A percentile compares a stretch with the other conserved stretches of the same genome.
Evolutionary conservation across 2,329 filamentous ascomycete genomes (phyloP).

Genomic region (Colletotrichum sp.): DNA sequence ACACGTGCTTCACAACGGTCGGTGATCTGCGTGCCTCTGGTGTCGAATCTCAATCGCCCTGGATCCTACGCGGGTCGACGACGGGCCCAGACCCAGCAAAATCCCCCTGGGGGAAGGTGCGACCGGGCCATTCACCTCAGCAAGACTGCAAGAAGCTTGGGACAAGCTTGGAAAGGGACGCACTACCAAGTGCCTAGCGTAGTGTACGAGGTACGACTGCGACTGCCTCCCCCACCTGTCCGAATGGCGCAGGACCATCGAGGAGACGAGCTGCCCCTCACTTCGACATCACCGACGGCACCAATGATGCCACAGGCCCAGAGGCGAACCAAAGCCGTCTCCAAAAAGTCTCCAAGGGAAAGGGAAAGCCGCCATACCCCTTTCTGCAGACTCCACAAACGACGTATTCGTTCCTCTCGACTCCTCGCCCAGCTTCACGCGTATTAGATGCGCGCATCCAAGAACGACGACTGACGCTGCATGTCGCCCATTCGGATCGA

Average conservation of each 20-base stretch:
- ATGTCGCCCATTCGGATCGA: constrained; percentile 11
- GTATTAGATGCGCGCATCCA: neutral
- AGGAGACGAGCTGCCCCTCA: neutral
- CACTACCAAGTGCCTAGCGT: neutral
- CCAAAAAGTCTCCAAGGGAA: neutral
- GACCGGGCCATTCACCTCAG: neutral
- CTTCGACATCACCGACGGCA: neutral
- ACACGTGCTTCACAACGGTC: neutral
- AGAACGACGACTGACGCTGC: neutral
- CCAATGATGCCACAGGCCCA: neutral
- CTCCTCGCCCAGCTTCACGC: neutral
- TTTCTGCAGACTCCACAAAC: constrained; percentile 1
- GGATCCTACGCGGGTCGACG: neutral
- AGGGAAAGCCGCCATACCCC: neutral
- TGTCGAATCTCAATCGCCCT: constrained; percentile 9
- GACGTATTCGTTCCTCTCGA: neutral
- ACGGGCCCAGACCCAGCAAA: constrained; percentile 5
- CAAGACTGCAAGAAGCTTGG: neutral
- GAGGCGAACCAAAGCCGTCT: neutral
- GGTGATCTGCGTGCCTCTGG: neutral
- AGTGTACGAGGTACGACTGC: neutral
- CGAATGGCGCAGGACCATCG: neutral
- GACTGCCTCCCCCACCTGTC: neutral
- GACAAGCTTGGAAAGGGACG: neutral
- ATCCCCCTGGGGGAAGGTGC: neutral